A percentile compares a stretch with the other conserved stretches of the same genome.
These are phyloP conservation scores for Trichomonas vaginalis DNA, from an alignment of 208 protist genomes.

Conservation along the genomic window DNA sequence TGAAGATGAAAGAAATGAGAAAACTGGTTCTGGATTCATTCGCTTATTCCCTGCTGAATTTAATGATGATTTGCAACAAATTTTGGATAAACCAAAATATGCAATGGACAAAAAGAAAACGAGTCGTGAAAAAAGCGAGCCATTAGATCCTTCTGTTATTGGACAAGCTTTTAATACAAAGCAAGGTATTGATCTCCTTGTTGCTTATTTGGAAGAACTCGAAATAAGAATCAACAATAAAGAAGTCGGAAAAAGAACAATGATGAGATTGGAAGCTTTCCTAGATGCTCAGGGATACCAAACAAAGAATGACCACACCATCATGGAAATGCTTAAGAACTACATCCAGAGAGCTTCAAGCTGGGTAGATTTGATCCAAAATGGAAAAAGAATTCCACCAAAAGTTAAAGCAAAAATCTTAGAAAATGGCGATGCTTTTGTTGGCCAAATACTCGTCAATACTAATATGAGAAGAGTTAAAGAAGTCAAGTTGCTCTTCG, in stretches of 20 bases:
- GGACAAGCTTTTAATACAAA: neutral
- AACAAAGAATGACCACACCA: neutral
- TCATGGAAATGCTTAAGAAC: neutral
- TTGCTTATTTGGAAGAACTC: neutral
- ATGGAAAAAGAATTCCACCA: neutral
- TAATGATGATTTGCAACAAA: neutral
- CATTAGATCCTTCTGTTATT: neutral
- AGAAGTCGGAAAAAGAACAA: neutral
- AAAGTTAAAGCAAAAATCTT: neutral
- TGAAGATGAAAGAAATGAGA: neutral
- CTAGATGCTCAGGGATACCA: neutral
- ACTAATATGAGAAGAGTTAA: neutral
- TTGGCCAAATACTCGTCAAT: neutral
- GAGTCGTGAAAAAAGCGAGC: neutral
- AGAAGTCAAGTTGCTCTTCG: neutral
- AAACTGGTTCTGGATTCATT: neutral
- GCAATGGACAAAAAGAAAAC: neutral
- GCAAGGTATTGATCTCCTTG: neutral
- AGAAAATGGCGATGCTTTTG: neutral
- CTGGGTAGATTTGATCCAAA: neutral
- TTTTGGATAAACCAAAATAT: neutral
- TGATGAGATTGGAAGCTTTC: neutral
- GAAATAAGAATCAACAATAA: neutral
- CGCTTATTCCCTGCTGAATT: neutral
- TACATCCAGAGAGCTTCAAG: neutral